phyloP scores from a whole-genome alignment of 352 stramenopile species.

The Globisporangium viniferum region DNA sequence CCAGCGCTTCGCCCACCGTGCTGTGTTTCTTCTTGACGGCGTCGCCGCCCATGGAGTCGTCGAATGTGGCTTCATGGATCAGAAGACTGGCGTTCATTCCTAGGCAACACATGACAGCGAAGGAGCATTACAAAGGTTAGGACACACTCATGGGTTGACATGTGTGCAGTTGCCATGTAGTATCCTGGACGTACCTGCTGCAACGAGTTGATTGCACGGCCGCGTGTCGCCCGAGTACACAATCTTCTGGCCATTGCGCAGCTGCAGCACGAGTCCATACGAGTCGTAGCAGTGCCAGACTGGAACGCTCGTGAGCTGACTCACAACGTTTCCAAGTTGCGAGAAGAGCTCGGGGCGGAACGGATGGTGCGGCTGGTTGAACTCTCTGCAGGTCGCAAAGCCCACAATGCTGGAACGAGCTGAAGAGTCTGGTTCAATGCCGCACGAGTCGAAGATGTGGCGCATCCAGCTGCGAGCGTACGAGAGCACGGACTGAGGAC shows the following conservation, averaged over 20 bases:
- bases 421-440: not conserved
- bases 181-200: constrained; percentile 16
- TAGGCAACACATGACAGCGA: not conserved
- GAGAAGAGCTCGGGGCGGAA: constrained; percentile 25
- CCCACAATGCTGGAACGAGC: constrained; percentile 15
- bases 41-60: constrained; percentile 93
- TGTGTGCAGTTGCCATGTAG: not conserved
- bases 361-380: constrained; percentile 40
- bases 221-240: constrained; percentile 95
- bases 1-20: constrained; percentile 90
- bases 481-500: constrained; percentile 47
- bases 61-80: constrained; percentile 98
- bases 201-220: constrained; percentile 72
- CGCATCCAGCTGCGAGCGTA: constrained; percentile 56
- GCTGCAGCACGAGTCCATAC: constrained; percentile 68
- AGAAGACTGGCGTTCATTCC: constrained; percentile 71
- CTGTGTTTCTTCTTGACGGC: constrained; percentile 92
- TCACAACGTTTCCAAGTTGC: constrained; percentile 30
- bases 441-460: constrained; percentile 11
- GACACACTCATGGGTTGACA: not conserved
- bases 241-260: constrained; percentile 43
- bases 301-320: constrained; percentile 47
- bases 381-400: constrained; percentile 45
- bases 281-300: constrained; percentile 84
- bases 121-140: not conserved